Base-by-base conservation (phyloP, 1,139 yeast species). In the Suhomyces bolitotheri region DNA sequence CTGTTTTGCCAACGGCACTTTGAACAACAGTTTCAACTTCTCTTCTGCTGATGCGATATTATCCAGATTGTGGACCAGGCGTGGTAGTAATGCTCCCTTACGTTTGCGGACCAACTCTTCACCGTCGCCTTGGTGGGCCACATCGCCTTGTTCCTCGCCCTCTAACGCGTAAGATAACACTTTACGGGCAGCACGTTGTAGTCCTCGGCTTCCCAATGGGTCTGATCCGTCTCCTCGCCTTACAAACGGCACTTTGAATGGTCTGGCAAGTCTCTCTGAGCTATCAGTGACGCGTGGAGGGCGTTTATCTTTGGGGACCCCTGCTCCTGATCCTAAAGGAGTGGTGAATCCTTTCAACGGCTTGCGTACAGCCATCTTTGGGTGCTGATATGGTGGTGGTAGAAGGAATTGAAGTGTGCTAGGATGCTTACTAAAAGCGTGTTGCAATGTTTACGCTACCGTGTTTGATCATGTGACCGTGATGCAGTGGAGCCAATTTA, bases 61-160 rank as follows among this genome's bases (percentile, higher is more conserved):
- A 27, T 63, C 60, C 22, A 76, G 60, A 24, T 53, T 51, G 2
- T 59, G 44, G 32, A 62, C 45, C 41, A 62, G 60, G 41, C 76
- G 56, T 3, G 79, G 76, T 33, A 76, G 59, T 24, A 80, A 56
- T 0, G 83, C 84, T 32, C 82, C 82, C 31, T 51, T 56, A 29
- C 60, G 53, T 25, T 44, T 45, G 14, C 49, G 45, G 4, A 55
- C 40, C 2, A 50, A 36, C 14, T 53, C 47, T 1, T 68, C 71
- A 15, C 56, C 44, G 12, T 52, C 67, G 37, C 62, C 62, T 5
- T 28, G 25, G 10, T 19, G 14, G 13, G 27, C 34, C 3, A 31
- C 34, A 1, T 45, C 50, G 15, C 34, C 33, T 19, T 51, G 60
- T 4, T 39, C 50, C 6, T 46, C 51, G 9, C 34, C 45, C 2